Evolutionary conservation across 2,329 filamentous ascomycete species (phyloP), one percentile per base, ranked within the genome.

Genomic region (Orbilia quercus): DNA sequence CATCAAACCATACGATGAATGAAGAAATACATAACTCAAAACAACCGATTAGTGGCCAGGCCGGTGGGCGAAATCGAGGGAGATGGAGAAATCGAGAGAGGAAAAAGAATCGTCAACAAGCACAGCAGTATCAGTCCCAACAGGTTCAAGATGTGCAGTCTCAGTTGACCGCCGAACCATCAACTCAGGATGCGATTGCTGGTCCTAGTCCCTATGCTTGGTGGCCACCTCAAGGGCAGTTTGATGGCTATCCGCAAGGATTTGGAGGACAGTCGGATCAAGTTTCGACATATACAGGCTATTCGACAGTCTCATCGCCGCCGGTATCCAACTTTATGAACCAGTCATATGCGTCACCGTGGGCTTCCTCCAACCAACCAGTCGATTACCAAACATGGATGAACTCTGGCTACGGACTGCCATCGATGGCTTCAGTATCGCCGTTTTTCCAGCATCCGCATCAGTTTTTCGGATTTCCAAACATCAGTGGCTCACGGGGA

Each of bases 1-100:
- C 67, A 72, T 31, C 54, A 40, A 47, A 64, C 67, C 18, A 51
- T 72, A 64, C 67, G 59, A 65, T 72, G 59, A 65, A 65, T 44
- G 45, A 59, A 38, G 53, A 50, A 44, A 12, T 18, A 2, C 38
- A n/a, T n/a, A 23, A 12, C 18, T 44, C 20, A 16, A 45, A 7
- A 7, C 2, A 48, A 18, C 45, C 20, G 9, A 42, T 9, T 7
- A 36, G 25, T 38, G 36, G 28, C 28, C 28, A 31, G 9, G 28
- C 9, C 28, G 28, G 9, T 25, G 18, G 18, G 34, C 16, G 34
- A 25, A 42, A 14, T 16, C 22, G 36, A 60, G 28, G 28, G 28
- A 31, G 11, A 20, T 38, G 34, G 36, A 59, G n/a, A n/a, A n/a
- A 44, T 31, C 28, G 28, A 44, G 51, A 2, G 64, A 44, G 16